These are phyloP conservation scores for Fusarium oligoseptatum DNA, from an alignment of 2,329 filamentous ascomycete genomes.

Conservation along the genomic window DNA sequence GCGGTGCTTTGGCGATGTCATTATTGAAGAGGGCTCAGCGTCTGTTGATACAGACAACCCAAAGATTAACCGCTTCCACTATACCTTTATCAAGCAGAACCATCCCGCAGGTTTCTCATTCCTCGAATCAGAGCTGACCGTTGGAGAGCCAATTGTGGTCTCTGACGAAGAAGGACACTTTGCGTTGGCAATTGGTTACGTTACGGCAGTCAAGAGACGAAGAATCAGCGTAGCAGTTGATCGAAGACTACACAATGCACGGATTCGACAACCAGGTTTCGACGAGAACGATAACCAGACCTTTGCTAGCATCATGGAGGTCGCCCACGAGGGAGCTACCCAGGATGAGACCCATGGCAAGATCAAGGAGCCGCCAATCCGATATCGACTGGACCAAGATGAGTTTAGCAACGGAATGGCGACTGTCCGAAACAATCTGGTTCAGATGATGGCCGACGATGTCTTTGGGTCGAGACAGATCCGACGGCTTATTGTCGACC, in stretches of 20 bases:
- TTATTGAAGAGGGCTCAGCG: slow-evolving; percentile 83
- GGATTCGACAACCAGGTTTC: slow-evolving; percentile 81
- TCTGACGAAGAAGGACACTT: slow-evolving; percentile 97
- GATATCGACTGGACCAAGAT: slow-evolving; percentile 94
- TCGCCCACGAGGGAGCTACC: slow-evolving; percentile 67
- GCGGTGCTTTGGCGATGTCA: slow-evolving; percentile 88
- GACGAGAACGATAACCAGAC: slow-evolving; percentile 82
- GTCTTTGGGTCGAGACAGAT: slow-evolving; percentile 79
- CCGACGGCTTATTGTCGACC: slow-evolving; percentile 84
- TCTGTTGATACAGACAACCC: slow-evolving; percentile 76
- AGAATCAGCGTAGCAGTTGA: slow-evolving; percentile 92
- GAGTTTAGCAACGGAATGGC: slow-evolving; percentile 99
- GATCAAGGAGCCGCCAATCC: slow-evolving; percentile 67
- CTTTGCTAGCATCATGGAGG: slow-evolving; percentile 93
- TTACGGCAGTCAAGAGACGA: slow-evolving; percentile 80
- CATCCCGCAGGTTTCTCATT: slow-evolving; percentile 79
- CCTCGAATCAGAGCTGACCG: slow-evolving; percentile 86
- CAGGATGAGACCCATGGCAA: slow-evolving; percentile 65
- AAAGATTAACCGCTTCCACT: slow-evolving; percentile 93
- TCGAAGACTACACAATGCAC: slow-evolving; percentile 87
- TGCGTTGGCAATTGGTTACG: slow-evolving; percentile 91
- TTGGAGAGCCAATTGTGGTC: slow-evolving; percentile 94
- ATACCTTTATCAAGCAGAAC: slow-evolving; percentile 83
- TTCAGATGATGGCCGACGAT: slow-evolving; percentile 89
- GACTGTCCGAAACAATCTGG: slow-evolving; percentile 90